Evolutionary conservation across 2,329 filamentous ascomycete genomes (phyloP).

Genomic region (Cytospora chrysosperma): DNA sequence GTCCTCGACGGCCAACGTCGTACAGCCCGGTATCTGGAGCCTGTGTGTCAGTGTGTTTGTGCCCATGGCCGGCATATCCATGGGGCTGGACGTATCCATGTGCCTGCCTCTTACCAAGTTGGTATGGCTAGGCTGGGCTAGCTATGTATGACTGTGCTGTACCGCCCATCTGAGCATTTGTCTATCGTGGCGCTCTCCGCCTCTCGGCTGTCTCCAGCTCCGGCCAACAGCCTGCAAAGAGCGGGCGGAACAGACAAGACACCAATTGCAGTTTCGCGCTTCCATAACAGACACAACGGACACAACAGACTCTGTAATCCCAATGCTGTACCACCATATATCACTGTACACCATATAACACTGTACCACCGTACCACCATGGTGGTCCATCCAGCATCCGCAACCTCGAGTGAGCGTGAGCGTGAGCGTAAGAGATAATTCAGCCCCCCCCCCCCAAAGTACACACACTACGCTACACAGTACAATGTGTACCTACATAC

Average conservation of each 20-base stretch:
- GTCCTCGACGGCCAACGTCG: not conserved
- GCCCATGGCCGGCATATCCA: constrained; percentile 7
- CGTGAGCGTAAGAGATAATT: too few species aligned
- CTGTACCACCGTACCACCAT: not conserved
- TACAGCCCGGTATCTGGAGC: constrained; percentile 19
- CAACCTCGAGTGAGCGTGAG: not conserved
- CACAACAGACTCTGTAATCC: not conserved
- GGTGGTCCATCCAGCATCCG: not conserved
- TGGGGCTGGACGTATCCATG: constrained; percentile 17
- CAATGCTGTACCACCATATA: not conserved
- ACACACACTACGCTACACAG: not conserved
- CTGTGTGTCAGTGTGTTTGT: not conserved
- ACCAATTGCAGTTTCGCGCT: constrained; percentile 19
- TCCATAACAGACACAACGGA: constrained; percentile 10
- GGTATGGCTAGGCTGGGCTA: too few species aligned
- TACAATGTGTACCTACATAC: not conserved
- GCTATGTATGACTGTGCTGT: constrained; percentile 15
- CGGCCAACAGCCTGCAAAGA: constrained; percentile 8
- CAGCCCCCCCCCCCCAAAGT: not conserved
- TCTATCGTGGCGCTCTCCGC: constrained; percentile 13
- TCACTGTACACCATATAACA: too few species aligned
- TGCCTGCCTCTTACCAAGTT: too few species aligned
- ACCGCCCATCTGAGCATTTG: not conserved
- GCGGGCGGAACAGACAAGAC: constrained; percentile 13
- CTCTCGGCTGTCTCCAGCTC: constrained; percentile 1